Base-by-base conservation (phyloP, 148 eudicot genomes). In the Gaultheria prostrata region DNA sequence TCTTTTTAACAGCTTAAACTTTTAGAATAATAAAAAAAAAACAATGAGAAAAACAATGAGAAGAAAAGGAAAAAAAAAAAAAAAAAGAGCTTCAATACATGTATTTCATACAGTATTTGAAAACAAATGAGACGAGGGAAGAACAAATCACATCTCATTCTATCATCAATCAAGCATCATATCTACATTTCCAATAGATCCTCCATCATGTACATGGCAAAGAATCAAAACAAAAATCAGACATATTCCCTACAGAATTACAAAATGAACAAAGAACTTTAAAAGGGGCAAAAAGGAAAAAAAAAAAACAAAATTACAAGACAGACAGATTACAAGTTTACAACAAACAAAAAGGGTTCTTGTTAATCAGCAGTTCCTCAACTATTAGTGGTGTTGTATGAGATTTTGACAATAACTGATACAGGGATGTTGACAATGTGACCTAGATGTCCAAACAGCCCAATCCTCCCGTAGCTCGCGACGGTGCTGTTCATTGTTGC, bases 381-480 rank as follows among this genome's bases (percentile, higher is more conserved):
- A 83, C 83, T 85, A 80, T 46, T 80, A 35, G 92, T 89, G 14
- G 32, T 80, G 86, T 90, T 92, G 85, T 89, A 91, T 26, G 83
- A 83, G 74, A 86, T 80, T 85, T 93, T 95, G n/a, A 85, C 88
- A 12, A 92, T 85, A 45, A 97, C 91, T 30, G 99, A 92, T 74
- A 97, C 13, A 1, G 98, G 99, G 74, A 97, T 85, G 89, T 90
- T 95, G 48, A 91, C 72, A 30, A 87, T 26, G 78, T 97, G 99
- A 78, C 98, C 98, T 83, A 84, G 88, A 85, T 91, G 89, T 14
- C 99, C 98, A 85, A 93, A 95, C 53, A 97, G 89, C 63, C 95
- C 96, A 65, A 97, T 95, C 84, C 98, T 95, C 86, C 99, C 98
- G 77, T 86, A 97, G 89, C 97, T 93, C 53, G 96, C 87, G 18